Evolutionary conservation across 192 early-diverging fungal genomes (phyloP).

Genomic region (Funneliformis mosseae): DNA sequence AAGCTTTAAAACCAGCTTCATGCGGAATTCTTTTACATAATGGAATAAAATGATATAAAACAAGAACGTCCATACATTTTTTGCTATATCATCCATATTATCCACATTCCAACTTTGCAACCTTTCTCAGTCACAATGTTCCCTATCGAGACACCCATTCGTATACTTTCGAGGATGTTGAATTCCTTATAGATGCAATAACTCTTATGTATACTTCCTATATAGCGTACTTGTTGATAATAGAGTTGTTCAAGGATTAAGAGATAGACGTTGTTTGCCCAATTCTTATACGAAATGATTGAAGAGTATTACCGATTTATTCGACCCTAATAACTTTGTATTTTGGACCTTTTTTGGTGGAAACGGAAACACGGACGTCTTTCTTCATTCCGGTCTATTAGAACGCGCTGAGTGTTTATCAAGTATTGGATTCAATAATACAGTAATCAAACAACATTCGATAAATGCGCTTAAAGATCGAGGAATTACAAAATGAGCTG

Average conservation of each 20-base stretch:
- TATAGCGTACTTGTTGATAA: not conserved
- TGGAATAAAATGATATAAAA: too few relatives aligned
- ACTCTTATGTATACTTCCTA: not conserved
- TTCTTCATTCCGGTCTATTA: not conserved
- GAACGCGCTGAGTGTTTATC: not conserved
- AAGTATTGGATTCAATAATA: not conserved
- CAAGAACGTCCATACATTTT: too few relatives aligned
- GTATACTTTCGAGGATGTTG: constrained; percentile 11
- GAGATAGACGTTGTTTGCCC: not conserved
- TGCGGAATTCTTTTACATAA: too few relatives aligned
- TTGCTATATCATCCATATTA: too few relatives aligned
- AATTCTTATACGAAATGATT: not conserved
- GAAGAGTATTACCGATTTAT: not conserved
- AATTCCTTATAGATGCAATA: not conserved
- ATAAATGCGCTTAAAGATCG: not conserved
- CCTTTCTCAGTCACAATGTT: too few relatives aligned
- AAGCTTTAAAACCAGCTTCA: too few relatives aligned
- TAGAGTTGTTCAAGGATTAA: not conserved
- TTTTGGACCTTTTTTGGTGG: not conserved
- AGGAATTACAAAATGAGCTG: not conserved
- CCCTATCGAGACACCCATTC: too few relatives aligned
- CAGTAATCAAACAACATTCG: not conserved
- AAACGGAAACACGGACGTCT: not conserved
- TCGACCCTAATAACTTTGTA: not conserved
- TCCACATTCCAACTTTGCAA: too few relatives aligned